A percentile compares a stretch with the other conserved stretches of the same genome.
These are phyloP conservation scores for Tuber borchii DNA, from an alignment of 495 filamentous ascomycete species.

Conservation along the genomic window DNA sequence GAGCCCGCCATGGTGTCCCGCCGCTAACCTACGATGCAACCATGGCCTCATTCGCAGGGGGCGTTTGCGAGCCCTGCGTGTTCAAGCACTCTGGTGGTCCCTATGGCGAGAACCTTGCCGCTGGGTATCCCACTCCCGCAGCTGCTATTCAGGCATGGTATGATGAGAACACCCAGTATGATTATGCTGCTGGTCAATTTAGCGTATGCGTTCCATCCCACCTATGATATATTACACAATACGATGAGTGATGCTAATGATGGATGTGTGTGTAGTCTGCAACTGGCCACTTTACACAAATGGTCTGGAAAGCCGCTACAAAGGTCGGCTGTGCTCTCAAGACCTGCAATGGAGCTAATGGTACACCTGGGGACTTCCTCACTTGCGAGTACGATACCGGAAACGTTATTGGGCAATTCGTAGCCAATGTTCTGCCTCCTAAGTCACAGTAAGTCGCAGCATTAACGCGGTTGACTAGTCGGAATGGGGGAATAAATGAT, in stretches of 20 bases:
- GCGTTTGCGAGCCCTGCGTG: slow-evolving; percentile 51
- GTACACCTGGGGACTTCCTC: slow-evolving; percentile 43
- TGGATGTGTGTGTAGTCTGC: neutral
- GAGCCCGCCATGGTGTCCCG: slow-evolving; percentile 68
- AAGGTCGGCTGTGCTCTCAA: slow-evolving; percentile 67
- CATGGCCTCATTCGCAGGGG: slow-evolving; percentile 57
- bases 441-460: neutral
- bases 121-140: slow-evolving; percentile 24
- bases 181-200: slow-evolving; percentile 26
- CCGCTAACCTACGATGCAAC: slow-evolving; percentile 57
- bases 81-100: slow-evolving; percentile 48
- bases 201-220: neutral
- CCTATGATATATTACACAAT: neutral
- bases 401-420: slow-evolving; percentile 63
- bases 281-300: slow-evolving; percentile 76
- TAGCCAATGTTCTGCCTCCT: slow-evolving; percentile 55
- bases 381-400: slow-evolving; percentile 76
- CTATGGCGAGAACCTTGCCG: slow-evolving; percentile 41
- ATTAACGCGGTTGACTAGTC: neutral
- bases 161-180: slow-evolving; percentile 23
- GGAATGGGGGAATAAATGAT: slow-evolving; percentile 1
- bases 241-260: neutral
- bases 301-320: slow-evolving; percentile 71
- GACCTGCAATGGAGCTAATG: slow-evolving; percentile 46
- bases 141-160: slow-evolving; percentile 35